These are phyloP conservation scores for Puccinia horiana DNA, from an alignment of 1,284 basidiomycete genomes.

Conservation along the genomic window DNA sequence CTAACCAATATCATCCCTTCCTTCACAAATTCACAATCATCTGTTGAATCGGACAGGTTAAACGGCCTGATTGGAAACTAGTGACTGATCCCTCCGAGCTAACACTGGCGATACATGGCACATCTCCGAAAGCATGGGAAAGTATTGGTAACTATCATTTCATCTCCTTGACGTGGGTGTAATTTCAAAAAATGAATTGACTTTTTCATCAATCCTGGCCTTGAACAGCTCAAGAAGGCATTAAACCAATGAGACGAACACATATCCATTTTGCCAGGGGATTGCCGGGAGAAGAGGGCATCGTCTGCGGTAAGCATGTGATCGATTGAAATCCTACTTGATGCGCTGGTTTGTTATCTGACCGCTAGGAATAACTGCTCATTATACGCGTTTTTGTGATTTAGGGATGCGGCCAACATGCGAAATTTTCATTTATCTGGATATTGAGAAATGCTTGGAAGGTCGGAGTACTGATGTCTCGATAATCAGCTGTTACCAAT, in stretches of 20 bases:
- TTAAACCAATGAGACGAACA: conserved; percentile 81
- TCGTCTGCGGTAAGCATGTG: conserved; percentile 68
- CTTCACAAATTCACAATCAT: neutral
- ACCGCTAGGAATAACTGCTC: neutral
- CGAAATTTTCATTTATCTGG: conserved; percentile 43
- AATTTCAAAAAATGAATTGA: neutral
- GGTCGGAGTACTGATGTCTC: neutral
- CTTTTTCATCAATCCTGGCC: neutral
- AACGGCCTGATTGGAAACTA: conserved; percentile 70
- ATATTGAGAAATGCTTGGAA: conserved; percentile 40
- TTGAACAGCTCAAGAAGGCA: conserved; percentile 66
- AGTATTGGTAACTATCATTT: conserved; percentile 65
- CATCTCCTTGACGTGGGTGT: neutral
- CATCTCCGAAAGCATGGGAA: conserved; percentile 69
- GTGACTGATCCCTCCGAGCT: conserved; percentile 68
- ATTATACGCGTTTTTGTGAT: neutral
- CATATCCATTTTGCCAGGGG: conserved; percentile 83
- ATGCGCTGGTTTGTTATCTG: neutral
- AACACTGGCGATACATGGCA: conserved; percentile 77
- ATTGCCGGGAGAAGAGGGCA: conserved; percentile 64
- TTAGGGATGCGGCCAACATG: conserved; percentile 42
- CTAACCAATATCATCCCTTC: neutral
- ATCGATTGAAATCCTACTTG: neutral
- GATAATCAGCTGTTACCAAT: neutral
- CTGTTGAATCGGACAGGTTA: conserved; percentile 60